Evolutionary conservation across 345 rosid species (phyloP), one percentile per base, ranked within the genome.

Genomic region (Gossypium rotundifolium): DNA sequence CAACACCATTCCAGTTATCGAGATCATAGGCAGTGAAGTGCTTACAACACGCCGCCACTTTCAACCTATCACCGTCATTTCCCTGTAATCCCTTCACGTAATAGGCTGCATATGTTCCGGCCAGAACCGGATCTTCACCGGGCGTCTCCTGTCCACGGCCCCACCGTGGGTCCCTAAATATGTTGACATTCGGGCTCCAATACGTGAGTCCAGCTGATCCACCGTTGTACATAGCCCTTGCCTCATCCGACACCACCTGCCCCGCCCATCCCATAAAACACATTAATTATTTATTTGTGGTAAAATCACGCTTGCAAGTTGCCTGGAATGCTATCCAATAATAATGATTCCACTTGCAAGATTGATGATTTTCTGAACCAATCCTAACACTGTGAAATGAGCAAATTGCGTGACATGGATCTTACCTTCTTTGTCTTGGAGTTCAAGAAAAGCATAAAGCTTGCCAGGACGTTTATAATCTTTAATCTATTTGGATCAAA

Each of bases 111-210:
- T 94, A 92, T 45, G 63, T 84, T 62, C 93, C 94, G 64, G 90
- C 89, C 2, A 94, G 46, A 5, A 89, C 80, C 0, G 98, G 98
- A 46, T 91, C 98, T 79, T 93, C 97, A 25, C 97, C 98, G 71
- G 92, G 94, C 10, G 96, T 93, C 81, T 91, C 98, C 79, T 91
- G 98, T 10, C 94, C 94, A 9, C 94, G 89, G 49, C 96, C 98
- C 97, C 94, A 93, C 13, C 96, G 85, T 2, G 97, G 98, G 83
- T 93, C 97, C 71, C 97, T 67, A 12, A 91, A 84, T 49, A 93
- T 83, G 75, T 90, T 90, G 11, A 91, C 89, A 68, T 89, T 89
- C 20, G 97, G 97, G 79, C 94, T 90, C 98, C 94, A 89, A 61
- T 80, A 88, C 2, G 95, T 87, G 62, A 93, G 89, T 81, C 93